phyloP scores from a whole-genome alignment of 352 stramenopile genomes.

The Globisporangium nagaii region DNA sequence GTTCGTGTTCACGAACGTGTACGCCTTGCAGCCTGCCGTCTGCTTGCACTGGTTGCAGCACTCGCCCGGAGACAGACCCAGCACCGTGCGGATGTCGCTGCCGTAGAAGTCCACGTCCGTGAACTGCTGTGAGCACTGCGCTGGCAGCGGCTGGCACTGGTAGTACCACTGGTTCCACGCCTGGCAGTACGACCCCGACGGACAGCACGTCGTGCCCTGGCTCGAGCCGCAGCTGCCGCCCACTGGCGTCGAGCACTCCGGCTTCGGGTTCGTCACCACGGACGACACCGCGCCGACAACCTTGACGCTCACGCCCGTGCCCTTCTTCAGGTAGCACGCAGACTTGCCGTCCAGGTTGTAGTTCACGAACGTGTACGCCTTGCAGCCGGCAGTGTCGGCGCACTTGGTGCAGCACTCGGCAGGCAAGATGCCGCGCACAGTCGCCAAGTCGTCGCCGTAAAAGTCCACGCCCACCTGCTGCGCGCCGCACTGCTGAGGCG shows the following conservation, averaged over 20 bases:
- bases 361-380: slow-evolving; percentile 30
- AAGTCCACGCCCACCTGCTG: slow-evolving; percentile 12
- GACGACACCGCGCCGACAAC: not conserved
- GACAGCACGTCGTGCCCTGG: slow-evolving; percentile 18
- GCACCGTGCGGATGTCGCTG: slow-evolving; percentile 33
- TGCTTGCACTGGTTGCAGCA: slow-evolving; percentile 38
- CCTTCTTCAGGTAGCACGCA: slow-evolving; percentile 13
- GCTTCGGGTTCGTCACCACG: slow-evolving; percentile 1
- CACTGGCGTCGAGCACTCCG: not conserved
- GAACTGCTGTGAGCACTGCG: slow-evolving; percentile 30
- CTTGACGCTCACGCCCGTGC: not conserved
- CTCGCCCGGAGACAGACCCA: slow-evolving; percentile 19
- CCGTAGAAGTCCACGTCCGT: slow-evolving; percentile 44
- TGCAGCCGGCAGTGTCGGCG: slow-evolving; percentile 15
- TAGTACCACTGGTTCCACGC: slow-evolving; percentile 28
- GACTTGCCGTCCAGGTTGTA: slow-evolving; percentile 8
- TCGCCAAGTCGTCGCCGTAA: slow-evolving; percentile 8
- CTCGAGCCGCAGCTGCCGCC: slow-evolving; percentile 2
- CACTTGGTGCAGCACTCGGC: slow-evolving; percentile 10
- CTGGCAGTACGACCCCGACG: slow-evolving; percentile 33
- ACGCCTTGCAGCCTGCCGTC: slow-evolving; percentile 36
- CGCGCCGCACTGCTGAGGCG: slow-evolving; percentile 2
- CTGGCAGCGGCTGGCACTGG: slow-evolving; percentile 30
- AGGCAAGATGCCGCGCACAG: slow-evolving; percentile 3
- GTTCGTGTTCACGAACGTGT: slow-evolving; percentile 31